Percentiles rank a stretch among this genome's conserved stretches.
These are phyloP conservation scores for Mucor velutinosus DNA, from an alignment of 371 early-diverging fungal species.

Conservation along the genomic window DNA sequence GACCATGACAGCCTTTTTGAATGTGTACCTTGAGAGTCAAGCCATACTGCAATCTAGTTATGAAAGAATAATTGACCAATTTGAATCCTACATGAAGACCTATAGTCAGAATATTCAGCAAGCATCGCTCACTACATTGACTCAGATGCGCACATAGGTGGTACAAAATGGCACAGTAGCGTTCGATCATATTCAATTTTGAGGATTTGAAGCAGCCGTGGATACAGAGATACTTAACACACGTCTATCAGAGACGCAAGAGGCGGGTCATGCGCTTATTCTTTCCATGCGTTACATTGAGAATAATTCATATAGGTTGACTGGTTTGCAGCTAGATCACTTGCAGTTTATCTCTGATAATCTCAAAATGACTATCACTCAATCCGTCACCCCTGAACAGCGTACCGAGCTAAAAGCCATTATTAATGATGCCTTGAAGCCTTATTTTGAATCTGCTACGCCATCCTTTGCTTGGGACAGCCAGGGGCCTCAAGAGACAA, in stretches of 20 bases:
- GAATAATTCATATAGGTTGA: neutral
- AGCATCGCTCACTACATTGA: neutral
- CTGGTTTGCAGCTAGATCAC: neutral
- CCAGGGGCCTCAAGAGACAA: neutral
- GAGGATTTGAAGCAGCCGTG: neutral
- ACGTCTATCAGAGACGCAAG: neutral
- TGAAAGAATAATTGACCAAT: neutral
- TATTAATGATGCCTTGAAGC: neutral
- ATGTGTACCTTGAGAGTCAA: neutral
- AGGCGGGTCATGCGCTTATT: neutral
- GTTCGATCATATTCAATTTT: neutral
- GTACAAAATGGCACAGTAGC: neutral
- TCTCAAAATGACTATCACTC: neutral
- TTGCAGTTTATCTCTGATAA: neutral
- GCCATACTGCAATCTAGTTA: neutral
- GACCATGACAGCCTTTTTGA: neutral
- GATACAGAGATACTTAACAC: neutral
- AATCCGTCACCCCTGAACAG: neutral
- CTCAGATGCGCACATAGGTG: neutral
- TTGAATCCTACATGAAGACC: neutral
- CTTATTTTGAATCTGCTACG: conserved; percentile 5
- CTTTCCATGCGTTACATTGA: neutral
- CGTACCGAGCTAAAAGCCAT: conserved; percentile 2
- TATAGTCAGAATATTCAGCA: neutral
- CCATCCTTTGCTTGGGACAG: neutral